These are phyloP conservation scores for Lichina pygmaea DNA, from an alignment of 495 filamentous ascomycete species.

Conservation along the genomic window DNA sequence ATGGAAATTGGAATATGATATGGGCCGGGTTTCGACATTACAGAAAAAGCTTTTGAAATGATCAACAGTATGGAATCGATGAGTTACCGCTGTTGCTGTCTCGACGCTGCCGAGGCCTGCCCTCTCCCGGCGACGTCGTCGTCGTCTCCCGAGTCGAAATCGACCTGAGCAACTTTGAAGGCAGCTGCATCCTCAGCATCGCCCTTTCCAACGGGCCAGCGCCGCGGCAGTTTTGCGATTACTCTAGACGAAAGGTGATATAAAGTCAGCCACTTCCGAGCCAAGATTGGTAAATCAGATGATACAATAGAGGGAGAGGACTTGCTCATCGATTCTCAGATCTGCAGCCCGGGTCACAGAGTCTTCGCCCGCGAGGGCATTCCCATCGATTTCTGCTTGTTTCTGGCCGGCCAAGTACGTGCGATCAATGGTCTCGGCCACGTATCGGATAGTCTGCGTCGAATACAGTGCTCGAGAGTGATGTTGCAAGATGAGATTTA, in stretches of 20 bases:
- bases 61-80: not conserved
- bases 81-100: not conserved
- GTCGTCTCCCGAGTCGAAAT: no score
- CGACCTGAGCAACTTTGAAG: not conserved
- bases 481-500: not conserved
- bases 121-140: not conserved
- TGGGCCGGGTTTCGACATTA: not conserved
- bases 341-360: not conserved
- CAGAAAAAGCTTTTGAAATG: not conserved
- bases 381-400: not conserved
- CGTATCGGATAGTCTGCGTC: conserved; percentile 45
- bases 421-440: conserved; percentile 42
- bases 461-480: conserved; percentile 19
- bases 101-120: not conserved
- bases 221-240: conserved; percentile 12
- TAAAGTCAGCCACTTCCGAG: not conserved
- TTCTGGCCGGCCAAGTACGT: not conserved
- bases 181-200: not conserved
- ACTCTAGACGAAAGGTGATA: conserved; percentile 3
- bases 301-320: not conserved
- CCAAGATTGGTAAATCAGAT: not conserved
- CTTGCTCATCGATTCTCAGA: not conserved
- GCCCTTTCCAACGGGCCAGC: conserved; percentile 8
- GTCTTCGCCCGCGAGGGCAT: not conserved
- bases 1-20: not conserved